Percentiles rank a stretch among this genome's conserved stretches.
These are phyloP conservation scores for Trichoderma aggressivum DNA, from an alignment of 2,329 filamentous ascomycete genomes.

Conservation along the genomic window DNA sequence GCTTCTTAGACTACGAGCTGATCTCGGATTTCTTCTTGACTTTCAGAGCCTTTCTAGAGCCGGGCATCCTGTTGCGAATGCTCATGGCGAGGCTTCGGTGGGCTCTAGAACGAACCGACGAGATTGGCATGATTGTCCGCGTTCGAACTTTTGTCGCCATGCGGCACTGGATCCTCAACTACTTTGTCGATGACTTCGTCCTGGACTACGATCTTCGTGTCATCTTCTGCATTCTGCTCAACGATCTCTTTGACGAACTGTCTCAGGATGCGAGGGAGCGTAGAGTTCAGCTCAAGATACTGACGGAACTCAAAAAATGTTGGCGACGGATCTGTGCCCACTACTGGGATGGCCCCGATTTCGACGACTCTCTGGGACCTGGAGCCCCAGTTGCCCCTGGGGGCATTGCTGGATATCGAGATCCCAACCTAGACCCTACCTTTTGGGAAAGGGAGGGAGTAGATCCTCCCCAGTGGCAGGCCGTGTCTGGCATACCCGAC, in stretches of 20 bases:
- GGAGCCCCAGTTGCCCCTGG: slow-evolving; percentile 72
- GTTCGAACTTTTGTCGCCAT: slow-evolving; percentile 94
- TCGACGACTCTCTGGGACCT: slow-evolving; percentile 57
- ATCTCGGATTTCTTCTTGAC: slow-evolving; percentile 98
- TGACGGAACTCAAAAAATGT: slow-evolving; percentile 93
- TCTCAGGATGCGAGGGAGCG: slow-evolving; percentile 41
- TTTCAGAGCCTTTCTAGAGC: slow-evolving; percentile 80
- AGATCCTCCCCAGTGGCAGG: slow-evolving; percentile 44
- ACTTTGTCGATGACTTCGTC: slow-evolving; percentile 93
- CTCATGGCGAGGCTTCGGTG: slow-evolving; percentile 81
- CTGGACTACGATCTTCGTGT: slow-evolving; percentile 68
- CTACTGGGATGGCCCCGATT: slow-evolving; percentile 79
- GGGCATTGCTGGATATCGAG: slow-evolving; percentile 62
- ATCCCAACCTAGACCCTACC: slow-evolving; percentile 52
- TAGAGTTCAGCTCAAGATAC: slow-evolving; percentile 71
- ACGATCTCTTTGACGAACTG: slow-evolving; percentile 60
- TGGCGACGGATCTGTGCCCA: slow-evolving; percentile 88
- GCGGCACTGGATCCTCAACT: slow-evolving; percentile 96
- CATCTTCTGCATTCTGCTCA: slow-evolving; percentile 78
- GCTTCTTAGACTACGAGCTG: slow-evolving; percentile 93
- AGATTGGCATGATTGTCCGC: slow-evolving; percentile 87
- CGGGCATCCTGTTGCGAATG: slow-evolving; percentile 74
- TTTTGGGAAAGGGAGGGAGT: slow-evolving; percentile 49
- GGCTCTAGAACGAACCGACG: slow-evolving; percentile 76
- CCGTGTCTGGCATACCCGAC: not conserved